phyloP scores from a whole-genome alignment of 1,139 yeast genomes.

The Suhomyces bolitotheri region DNA sequence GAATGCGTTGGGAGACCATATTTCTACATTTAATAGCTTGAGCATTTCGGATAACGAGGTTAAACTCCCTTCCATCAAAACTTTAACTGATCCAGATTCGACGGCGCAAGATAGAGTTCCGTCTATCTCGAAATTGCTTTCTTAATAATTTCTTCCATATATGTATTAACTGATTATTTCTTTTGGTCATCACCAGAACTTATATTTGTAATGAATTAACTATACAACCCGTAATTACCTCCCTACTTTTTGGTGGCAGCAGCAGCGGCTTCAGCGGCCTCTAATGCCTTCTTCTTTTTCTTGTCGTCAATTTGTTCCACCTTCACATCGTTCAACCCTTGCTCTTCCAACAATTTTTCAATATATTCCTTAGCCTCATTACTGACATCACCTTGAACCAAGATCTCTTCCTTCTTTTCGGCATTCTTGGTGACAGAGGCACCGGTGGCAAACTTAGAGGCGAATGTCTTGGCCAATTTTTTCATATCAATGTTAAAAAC shows the following conservation, averaged over 20 bases:
- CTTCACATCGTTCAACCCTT: conserved; percentile 80
- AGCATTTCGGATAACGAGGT: conserved; percentile 17
- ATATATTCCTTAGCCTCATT: conserved; percentile 86
- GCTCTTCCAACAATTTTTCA: conserved; percentile 69
- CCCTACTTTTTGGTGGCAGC: conserved; percentile 5
- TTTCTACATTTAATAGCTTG: conserved; percentile 18
- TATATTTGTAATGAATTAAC: too few species aligned
- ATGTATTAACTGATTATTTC: conserved; percentile 10
- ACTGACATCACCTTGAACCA: conserved; percentile 93
- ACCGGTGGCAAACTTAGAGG: conserved; percentile 95
- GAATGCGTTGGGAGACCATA: conserved; percentile 11
- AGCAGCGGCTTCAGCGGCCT: conserved; percentile 19
- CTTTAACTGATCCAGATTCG: conserved; percentile 14
- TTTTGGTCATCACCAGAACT: conserved; percentile 8
- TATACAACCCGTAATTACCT: too few species aligned
- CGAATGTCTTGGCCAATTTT: conserved; percentile 87
- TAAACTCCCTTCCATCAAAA: conserved; percentile 28
- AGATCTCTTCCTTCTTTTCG: conserved; percentile 88
- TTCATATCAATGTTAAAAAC: conserved; percentile 87
- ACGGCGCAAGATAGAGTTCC: conserved; percentile 26
- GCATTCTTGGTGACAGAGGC: conserved; percentile 91
- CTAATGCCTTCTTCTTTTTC: conserved; percentile 61
- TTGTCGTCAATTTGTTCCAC: conserved; percentile 85
- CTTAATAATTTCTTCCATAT: conserved; percentile 15
- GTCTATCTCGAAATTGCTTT: conserved; percentile 32